These are phyloP conservation scores for Dianthus caryophyllus DNA, from an alignment of 148 eudicot species.

Conservation along the genomic window DNA sequence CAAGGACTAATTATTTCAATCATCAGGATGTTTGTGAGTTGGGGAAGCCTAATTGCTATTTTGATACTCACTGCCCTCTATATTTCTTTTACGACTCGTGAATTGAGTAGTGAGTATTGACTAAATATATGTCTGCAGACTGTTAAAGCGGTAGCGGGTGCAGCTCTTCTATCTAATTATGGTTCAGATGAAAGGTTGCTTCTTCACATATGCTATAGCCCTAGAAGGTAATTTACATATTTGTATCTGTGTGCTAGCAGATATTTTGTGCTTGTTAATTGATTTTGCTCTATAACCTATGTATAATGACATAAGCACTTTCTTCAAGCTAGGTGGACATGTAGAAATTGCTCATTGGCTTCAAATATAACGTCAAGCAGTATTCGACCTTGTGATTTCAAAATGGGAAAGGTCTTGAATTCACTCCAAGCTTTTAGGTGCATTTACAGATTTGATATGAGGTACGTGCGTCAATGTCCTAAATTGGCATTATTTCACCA, in stretches of 20 bases:
- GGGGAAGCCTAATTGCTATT: not conserved
- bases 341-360: slow-evolving; percentile 64
- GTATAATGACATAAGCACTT: slow-evolving; percentile 2
- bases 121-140: slow-evolving; percentile 36
- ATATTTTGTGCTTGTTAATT: not conserved
- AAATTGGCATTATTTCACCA: not conserved
- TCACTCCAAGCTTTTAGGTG: slow-evolving; percentile 75
- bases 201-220: slow-evolving; percentile 82
- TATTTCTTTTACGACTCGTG: not conserved
- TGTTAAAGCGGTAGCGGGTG: slow-evolving; percentile 74
- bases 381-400: slow-evolving; percentile 90
- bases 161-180: slow-evolving; percentile 44
- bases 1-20: no score
- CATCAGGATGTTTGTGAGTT: not conserved
- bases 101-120: slow-evolving; percentile 2
- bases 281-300: not conserved
- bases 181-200: slow-evolving; percentile 70
- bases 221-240: slow-evolving; percentile 56
- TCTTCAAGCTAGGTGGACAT: slow-evolving; percentile 62
- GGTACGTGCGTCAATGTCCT: slow-evolving; percentile 35
- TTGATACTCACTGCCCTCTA: not conserved
- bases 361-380: slow-evolving; percentile 82
- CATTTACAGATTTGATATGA: slow-evolving; percentile 62
- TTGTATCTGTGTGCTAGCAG: slow-evolving; percentile 5
- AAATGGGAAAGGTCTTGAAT: slow-evolving; percentile 68